Conservation (phyloP, 768 basidiomycete genomes). For the Boletus tylopilopsis region DNA sequence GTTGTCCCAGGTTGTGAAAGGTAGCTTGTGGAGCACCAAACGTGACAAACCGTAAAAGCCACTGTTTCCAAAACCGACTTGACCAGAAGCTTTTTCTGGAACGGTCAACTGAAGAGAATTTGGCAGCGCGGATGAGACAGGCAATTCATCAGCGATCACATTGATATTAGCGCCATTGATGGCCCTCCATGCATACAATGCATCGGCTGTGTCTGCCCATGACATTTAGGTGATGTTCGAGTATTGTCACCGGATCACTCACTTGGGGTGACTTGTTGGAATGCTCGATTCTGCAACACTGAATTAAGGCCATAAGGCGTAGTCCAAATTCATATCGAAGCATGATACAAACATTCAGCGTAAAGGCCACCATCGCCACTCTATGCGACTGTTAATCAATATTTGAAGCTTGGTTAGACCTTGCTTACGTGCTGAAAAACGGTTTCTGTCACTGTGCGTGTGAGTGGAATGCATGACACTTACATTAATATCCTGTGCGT, state of each 20-base stretch:
- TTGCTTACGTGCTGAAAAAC: conserved; percentile 25
- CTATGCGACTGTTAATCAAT: conserved; percentile 31
- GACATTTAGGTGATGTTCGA: neutral
- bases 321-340: neutral
- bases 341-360: conserved; percentile 44
- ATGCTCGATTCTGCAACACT: conserved; percentile 71
- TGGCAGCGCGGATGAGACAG: conserved; percentile 57
- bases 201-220: conserved; percentile 40
- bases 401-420: neutral
- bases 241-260: too few relatives aligned
- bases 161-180: conserved; percentile 42
- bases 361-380: conserved; percentile 71
- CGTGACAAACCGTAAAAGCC: conserved; percentile 49
- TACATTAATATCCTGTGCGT: conserved; percentile 67
- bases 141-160: conserved; percentile 47
- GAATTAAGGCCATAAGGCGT: too few relatives aligned
- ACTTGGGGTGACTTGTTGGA: conserved; percentile 61
- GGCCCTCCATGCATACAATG: conserved; percentile 53
- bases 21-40: too few relatives aligned
- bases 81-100: conserved; percentile 37
- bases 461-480: too few relatives aligned
- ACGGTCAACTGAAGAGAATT: conserved; percentile 54
- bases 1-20: too few relatives aligned
- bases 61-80: conserved; percentile 53
- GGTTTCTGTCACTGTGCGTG: too few relatives aligned